A percentile compares a stretch with the other conserved stretches of the same genome.
Evolutionary conservation across 176 grass and related monocot species (phyloP).

Genomic region (Secale cereale): DNA sequence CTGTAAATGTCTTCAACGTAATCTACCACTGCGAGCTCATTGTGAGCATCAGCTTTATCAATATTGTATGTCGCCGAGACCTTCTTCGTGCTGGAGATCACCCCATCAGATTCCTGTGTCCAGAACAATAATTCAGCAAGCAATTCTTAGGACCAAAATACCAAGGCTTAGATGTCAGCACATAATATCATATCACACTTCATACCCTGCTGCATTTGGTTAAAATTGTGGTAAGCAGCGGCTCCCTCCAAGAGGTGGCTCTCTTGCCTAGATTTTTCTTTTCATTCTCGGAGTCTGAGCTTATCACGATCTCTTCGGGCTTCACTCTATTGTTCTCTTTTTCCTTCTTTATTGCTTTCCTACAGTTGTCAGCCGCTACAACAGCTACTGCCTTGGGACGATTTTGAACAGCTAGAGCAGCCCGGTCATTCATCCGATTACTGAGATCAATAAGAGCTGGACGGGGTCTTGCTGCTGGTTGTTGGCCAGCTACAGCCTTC

Average conservation of each 20-base stretch:
- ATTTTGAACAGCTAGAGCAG: constrained; percentile 5
- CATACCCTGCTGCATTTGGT: constrained; percentile 47
- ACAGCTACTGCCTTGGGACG: constrained; percentile 13
- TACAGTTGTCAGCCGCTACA: constrained; percentile 1
- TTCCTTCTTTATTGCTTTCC: constrained; percentile 11
- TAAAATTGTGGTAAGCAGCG: constrained; percentile 18
- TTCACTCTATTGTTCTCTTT: constrained; percentile 26
- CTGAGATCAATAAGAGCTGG: constrained; percentile 18
- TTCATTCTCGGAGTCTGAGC: constrained; percentile 29
- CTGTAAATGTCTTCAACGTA: constrained; percentile 74
- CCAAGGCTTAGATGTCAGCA: background rate
- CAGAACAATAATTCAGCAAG: background rate
- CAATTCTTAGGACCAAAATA: background rate
- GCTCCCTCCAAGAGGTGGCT: constrained; percentile 10
- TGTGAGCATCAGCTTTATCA: constrained; percentile 50
- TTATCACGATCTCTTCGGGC: constrained; percentile 30
- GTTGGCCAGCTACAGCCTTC: background rate
- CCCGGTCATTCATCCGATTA: constrained; percentile 22
- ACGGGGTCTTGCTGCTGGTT: constrained; percentile 4
- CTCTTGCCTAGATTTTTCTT: constrained; percentile 22
- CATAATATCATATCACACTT: background rate
- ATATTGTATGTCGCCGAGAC: constrained; percentile 36
- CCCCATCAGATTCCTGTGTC: constrained; percentile 40
- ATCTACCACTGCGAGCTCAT: constrained; percentile 78
- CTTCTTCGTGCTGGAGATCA: constrained; percentile 27